Conservation (phyloP, 129 eudicot genomes). For the Flaveria linearis region DNA sequence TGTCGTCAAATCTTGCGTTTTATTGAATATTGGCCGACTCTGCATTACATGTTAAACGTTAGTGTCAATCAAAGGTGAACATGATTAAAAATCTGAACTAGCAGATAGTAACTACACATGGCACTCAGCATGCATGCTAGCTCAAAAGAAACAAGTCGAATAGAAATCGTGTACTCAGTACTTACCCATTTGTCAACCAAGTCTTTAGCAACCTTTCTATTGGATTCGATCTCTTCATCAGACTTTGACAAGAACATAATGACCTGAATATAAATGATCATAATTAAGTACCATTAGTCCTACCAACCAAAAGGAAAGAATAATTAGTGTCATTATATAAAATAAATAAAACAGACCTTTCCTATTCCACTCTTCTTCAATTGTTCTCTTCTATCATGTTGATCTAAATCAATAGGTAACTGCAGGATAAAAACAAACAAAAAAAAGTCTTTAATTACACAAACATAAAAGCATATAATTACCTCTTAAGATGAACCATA, state of each 20-base stretch:
- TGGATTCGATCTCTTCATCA: slow-evolving; percentile 87
- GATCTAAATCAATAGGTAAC: slow-evolving; percentile 84
- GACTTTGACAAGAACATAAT: slow-evolving; percentile 95
- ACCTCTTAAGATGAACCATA: neutral
- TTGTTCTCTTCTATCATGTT: slow-evolving; percentile 81
- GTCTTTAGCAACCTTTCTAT: slow-evolving; percentile 91
- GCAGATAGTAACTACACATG: neutral
- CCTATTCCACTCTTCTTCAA: slow-evolving; percentile 88
- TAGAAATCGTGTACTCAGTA: slow-evolving; percentile 26
- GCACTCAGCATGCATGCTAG: slow-evolving; percentile 6
- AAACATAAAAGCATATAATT: slow-evolving; percentile 15
- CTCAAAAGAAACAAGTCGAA: neutral
- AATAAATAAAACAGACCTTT: slow-evolving; percentile 44
- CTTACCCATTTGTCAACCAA: slow-evolving; percentile 98
- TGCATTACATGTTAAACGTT: slow-evolving; percentile 37
- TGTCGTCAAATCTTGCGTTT: slow-evolving; percentile 94
- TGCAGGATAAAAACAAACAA: slow-evolving; percentile 34
- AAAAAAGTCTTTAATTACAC: neutral
- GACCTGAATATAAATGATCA: slow-evolving; percentile 51
- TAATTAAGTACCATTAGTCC: neutral
- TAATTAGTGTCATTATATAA: neutral
- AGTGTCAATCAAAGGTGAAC: slow-evolving; percentile 6
- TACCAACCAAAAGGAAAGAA: neutral
- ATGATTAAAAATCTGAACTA: too few relatives aligned
- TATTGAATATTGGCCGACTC: slow-evolving; percentile 94